A percentile compares a stretch with the other conserved stretches of the same genome.
Conservation (phyloP, 2,329 filamentous ascomycete genomes). For the Colletotrichum kahawae region DNA sequence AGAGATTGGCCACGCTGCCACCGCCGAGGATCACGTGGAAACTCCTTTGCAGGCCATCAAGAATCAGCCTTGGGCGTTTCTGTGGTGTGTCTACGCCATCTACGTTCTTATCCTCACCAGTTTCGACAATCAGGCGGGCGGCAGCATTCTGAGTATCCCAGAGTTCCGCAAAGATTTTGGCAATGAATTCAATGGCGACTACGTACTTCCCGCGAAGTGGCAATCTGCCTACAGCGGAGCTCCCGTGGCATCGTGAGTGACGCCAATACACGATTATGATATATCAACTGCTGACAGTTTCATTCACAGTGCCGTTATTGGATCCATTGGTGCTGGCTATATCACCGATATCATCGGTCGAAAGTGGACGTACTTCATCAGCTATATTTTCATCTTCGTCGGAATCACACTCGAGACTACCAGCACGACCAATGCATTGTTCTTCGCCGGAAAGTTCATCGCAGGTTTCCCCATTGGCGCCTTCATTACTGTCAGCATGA, state of each 20-base stretch:
- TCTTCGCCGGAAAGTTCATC: constrained; percentile 47
- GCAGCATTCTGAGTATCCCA: constrained; percentile 45
- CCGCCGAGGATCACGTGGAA: neutral
- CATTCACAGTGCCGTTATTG: constrained; percentile 17
- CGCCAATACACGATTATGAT: neutral
- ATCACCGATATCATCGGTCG: constrained; percentile 15
- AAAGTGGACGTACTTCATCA: constrained; percentile 32
- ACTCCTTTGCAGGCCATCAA: constrained; percentile 26
- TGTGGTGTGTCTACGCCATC: constrained; percentile 44
- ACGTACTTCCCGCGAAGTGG: constrained; percentile 47
- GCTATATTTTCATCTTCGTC: constrained; percentile 38
- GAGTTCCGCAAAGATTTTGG: constrained; percentile 51
- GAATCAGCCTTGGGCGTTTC: constrained; percentile 29
- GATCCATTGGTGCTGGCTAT: constrained; percentile 15
- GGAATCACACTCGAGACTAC: constrained; percentile 40
- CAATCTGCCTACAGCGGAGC: constrained; percentile 48
- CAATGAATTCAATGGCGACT: constrained; percentile 35
- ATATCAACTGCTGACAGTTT: neutral
- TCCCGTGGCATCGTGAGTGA: constrained; percentile 40
- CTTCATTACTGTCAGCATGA: constrained; percentile 30
- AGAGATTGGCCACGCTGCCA: constrained; percentile 2
- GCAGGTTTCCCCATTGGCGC: constrained; percentile 42
- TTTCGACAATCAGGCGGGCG: constrained; percentile 47
- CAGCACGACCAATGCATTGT: constrained; percentile 36
- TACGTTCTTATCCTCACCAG: constrained; percentile 43